phyloP scores from a whole-genome alignment of 192 early-diverging fungal genomes.

The Pilobolus umbonatus region DNA sequence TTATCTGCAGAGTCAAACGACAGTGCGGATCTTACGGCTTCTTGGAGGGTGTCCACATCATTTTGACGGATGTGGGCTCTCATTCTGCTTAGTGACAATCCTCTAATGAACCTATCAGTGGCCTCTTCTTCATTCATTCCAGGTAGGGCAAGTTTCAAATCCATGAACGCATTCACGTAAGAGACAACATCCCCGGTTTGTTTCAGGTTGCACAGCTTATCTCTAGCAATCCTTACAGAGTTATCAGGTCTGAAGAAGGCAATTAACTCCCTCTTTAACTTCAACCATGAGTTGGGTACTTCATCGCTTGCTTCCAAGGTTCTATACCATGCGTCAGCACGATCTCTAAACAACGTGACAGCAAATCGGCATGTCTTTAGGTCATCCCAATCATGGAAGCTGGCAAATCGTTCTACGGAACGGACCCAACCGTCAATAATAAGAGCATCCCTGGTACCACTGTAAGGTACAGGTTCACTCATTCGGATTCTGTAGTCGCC shows the following conservation, averaged over 20 bases:
- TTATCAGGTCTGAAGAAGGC: no score
- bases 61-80: not conserved
- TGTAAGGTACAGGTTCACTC: not conserved
- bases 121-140: not conserved
- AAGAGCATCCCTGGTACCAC: not conserved
- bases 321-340: not conserved
- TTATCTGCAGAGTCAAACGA: no score
- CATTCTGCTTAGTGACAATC: not conserved
- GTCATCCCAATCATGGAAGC: not conserved
- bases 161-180: slow-evolving; percentile 1
- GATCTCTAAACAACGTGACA: not conserved
- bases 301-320: not conserved
- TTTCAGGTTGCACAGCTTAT: not conserved
- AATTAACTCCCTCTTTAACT: not conserved
- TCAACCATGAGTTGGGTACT: not conserved
- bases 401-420: not conserved
- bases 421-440: not conserved
- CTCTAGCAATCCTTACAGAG: no score
- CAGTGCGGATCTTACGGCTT: no score
- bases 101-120: not conserved
- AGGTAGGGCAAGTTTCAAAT: not conserved
- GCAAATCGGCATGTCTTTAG: not conserved
- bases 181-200: not conserved
- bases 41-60: no score
- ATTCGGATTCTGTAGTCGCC: not conserved